A percentile compares a stretch with the other conserved stretches of the same genome.
Evolutionary conservation across 208 protist species (phyloP).

Genomic region (Acanthamoeba healyi): DNA sequence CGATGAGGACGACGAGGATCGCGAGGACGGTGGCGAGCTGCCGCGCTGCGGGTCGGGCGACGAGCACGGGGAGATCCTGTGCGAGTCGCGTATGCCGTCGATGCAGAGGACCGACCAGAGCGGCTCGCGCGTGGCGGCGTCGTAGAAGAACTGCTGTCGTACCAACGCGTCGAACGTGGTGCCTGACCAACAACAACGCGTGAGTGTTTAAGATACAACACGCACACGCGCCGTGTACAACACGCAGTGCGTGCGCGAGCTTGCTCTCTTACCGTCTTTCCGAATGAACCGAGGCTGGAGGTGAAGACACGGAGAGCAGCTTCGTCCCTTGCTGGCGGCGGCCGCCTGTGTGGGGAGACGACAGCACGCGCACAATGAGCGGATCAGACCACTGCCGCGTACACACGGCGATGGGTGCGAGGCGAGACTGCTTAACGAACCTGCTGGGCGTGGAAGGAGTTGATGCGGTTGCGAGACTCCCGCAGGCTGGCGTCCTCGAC

Average conservation of each 20-base stretch:
- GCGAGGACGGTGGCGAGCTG: neutral
- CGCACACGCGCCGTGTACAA: neutral
- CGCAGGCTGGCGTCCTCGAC: conserved; percentile 46
- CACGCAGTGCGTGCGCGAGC: neutral
- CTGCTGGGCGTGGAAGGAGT: conserved; percentile 60
- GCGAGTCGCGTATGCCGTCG: conserved; percentile 12
- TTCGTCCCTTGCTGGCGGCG: conserved; percentile 13
- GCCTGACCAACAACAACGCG: neutral
- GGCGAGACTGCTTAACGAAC: neutral
- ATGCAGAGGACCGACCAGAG: conserved; percentile 51
- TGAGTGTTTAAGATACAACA: neutral
- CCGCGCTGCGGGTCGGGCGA: neutral
- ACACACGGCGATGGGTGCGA: neutral
- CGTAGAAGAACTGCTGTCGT: conserved; percentile 45
- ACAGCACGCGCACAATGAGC: neutral
- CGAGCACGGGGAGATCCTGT: conserved; percentile 3
- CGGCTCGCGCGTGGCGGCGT: neutral
- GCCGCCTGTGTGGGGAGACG: too few species aligned
- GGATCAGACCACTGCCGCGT: too few species aligned
- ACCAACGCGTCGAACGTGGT: conserved; percentile 40
- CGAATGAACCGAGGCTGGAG: conserved; percentile 27
- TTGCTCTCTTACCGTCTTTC: neutral
- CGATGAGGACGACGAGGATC: neutral
- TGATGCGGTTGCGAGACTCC: conserved; percentile 43
- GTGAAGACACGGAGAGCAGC: conserved; percentile 41